Conservation (phyloP, 495 filamentous ascomycete genomes). For the Rhizodiscina lignyota region DNA sequence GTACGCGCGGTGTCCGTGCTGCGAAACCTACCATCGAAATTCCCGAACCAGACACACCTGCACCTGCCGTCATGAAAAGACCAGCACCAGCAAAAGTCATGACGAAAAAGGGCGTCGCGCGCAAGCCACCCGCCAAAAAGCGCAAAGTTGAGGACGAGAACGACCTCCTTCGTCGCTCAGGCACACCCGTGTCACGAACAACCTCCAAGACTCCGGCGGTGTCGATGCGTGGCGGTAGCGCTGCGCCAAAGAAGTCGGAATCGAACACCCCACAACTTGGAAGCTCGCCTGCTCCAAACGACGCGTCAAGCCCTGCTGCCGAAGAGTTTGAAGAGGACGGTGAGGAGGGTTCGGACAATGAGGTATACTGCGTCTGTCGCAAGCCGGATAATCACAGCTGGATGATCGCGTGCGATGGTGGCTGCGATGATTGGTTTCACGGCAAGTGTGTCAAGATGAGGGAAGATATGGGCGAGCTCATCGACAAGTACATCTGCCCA, state of each 20-base stretch:
- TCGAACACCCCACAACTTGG: conserved; percentile 23
- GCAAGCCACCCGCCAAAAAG: conserved; percentile 39
- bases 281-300: conserved; percentile 20
- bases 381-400: conserved; percentile 55
- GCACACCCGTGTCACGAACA: conserved; percentile 29
- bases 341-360: conserved; percentile 8
- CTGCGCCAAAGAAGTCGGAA: conserved; percentile 22
- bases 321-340: conserved; percentile 28
- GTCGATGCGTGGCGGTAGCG: too few species aligned
- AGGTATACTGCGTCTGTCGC: conserved; percentile 53
- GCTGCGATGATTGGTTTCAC: conserved; percentile 63
- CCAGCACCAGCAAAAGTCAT: conserved; percentile 6
- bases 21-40: conserved; percentile 13
- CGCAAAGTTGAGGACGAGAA: conserved; percentile 38
- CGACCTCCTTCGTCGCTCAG: conserved; percentile 25
- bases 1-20: conserved; percentile 9
- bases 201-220: conserved; percentile 30
- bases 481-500: conserved; percentile 56
- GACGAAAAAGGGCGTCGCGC: conserved; percentile 40
- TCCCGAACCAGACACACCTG: conserved; percentile 3
- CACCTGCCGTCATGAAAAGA: conserved; percentile 12
- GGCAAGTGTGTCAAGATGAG: conserved; percentile 49
- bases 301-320: conserved; percentile 17
- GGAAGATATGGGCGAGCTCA: conserved; percentile 42
- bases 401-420: conserved; percentile 63